Percentiles rank a stretch among this genome's conserved stretches.
Evolutionary conservation across 306 rosid species (phyloP).

Genomic region (Cicer chorassanicum): DNA sequence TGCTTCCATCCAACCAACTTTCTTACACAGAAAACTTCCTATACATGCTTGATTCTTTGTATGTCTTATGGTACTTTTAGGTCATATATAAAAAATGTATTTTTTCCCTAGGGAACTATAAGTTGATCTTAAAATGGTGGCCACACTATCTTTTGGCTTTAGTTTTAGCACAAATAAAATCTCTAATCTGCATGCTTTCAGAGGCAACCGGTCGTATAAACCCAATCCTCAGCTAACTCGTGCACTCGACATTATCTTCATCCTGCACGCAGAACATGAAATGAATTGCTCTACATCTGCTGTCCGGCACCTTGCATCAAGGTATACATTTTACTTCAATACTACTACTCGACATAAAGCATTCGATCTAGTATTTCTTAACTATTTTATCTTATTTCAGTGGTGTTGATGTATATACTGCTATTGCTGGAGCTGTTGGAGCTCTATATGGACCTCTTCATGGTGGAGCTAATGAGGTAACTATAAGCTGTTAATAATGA

Average conservation of each 20-base stretch:
- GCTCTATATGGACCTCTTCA: constrained; percentile 97
- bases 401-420: constrained; percentile 93
- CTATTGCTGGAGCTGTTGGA: constrained; percentile 91
- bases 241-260: constrained; percentile 82
- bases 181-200: constrained; percentile 42
- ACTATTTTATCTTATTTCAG: constrained; percentile 47
- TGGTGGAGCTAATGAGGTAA: constrained; percentile 98
- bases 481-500: constrained; percentile 7
- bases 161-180: not conserved
- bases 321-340: constrained; percentile 54
- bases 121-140: constrained; percentile 29
- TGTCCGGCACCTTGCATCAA: constrained; percentile 88
- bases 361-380: constrained; percentile 13
- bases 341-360: constrained; percentile 13
- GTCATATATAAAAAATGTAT: not conserved
- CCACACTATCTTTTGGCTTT: not conserved
- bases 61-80: constrained; percentile 40
- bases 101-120: constrained; percentile 1
- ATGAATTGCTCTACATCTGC: constrained; percentile 92
- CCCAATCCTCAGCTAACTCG: constrained; percentile 84
- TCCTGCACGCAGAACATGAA: constrained; percentile 91
- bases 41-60: constrained; percentile 94
- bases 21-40: constrained; percentile 84
- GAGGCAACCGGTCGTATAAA: constrained; percentile 78
- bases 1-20: constrained; percentile 81